Conservation (phyloP, 768 basidiomycete species). For the Crassisporium funariophilum region DNA sequence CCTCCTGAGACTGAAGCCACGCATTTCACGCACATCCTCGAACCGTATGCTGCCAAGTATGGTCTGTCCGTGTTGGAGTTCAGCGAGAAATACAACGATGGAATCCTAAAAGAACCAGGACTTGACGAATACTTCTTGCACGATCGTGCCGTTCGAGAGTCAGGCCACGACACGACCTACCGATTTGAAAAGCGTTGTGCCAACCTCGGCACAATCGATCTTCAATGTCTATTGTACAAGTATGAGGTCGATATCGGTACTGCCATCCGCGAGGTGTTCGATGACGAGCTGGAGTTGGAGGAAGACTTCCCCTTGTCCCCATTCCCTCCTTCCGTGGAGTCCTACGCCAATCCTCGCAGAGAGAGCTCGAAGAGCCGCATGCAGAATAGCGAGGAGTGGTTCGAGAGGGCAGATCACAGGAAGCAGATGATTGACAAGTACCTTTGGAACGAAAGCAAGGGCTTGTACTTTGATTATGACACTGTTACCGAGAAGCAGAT, state of each 20-base stretch:
- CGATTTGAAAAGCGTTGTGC: slow-evolving; percentile 97
- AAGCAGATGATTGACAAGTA: slow-evolving; percentile 88
- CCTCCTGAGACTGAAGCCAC: slow-evolving; percentile 98
- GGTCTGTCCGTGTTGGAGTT: slow-evolving; percentile 95
- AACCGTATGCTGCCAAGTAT: slow-evolving; percentile 91
- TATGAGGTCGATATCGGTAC: slow-evolving; percentile 99
- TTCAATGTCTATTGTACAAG: slow-evolving; percentile 96
- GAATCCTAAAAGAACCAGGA: slow-evolving; percentile 76
- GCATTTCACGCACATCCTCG: slow-evolving; percentile 97
- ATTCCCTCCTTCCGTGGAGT: slow-evolving; percentile 81
- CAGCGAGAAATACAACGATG: slow-evolving; percentile 93
- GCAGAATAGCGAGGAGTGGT: slow-evolving; percentile 91
- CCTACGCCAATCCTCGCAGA: slow-evolving; percentile 63
- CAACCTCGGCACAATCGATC: slow-evolving; percentile 93
- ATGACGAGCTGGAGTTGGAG: slow-evolving; percentile 87
- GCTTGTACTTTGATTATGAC: slow-evolving; percentile 96
- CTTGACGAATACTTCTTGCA: slow-evolving; percentile 98
- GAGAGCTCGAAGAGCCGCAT: slow-evolving; percentile 59
- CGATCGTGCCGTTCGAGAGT: slow-evolving; percentile 95
- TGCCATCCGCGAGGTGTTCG: slow-evolving; percentile 93
- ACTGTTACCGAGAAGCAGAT: slow-evolving; percentile 89
- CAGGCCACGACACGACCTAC: slow-evolving; percentile 95
- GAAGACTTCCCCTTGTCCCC: slow-evolving; percentile 91
- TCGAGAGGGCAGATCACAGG: slow-evolving; percentile 82
- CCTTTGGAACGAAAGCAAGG: slow-evolving; percentile 96